phyloP scores from a whole-genome alignment of 2,329 filamentous ascomycete species.

The Metarhizium rileyi region DNA sequence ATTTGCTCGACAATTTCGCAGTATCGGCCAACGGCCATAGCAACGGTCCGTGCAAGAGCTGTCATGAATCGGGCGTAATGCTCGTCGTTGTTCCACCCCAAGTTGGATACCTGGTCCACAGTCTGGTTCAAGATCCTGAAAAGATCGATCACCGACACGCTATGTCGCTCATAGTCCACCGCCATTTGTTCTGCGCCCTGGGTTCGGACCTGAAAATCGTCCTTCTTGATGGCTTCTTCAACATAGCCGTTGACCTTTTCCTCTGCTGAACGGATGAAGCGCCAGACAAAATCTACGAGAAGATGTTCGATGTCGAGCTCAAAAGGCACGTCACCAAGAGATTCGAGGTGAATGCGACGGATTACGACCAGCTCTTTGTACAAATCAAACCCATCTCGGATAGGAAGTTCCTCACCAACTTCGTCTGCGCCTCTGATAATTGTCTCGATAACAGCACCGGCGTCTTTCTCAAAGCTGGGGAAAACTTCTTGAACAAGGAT shows the following conservation, averaged over 20 bases:
- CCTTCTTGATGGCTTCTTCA: conserved; percentile 82
- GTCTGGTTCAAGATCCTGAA: conserved; percentile 92
- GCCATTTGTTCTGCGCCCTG: conserved; percentile 53
- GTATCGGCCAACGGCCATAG: conserved; percentile 73
- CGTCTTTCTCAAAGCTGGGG: conserved; percentile 83
- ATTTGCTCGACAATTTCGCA: conserved; percentile 82
- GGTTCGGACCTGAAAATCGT: conserved; percentile 69
- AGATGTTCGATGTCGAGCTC: conserved; percentile 80
- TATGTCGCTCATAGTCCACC: conserved; percentile 77
- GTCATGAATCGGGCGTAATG: conserved; percentile 98
- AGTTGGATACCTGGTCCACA: conserved; percentile 72
- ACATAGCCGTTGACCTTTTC: conserved; percentile 73
- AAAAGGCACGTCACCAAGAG: conserved; percentile 65
- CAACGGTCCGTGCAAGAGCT: conserved; percentile 73
- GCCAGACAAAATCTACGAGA: conserved; percentile 88
- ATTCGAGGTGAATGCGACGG: conserved; percentile 67
- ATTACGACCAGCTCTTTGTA: conserved; percentile 85
- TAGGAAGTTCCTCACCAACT: conserved; percentile 63
- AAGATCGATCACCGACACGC: conserved; percentile 84
- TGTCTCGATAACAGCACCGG: conserved; percentile 70
- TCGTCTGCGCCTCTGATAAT: conserved; percentile 67
- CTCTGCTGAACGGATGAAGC: conserved; percentile 81
- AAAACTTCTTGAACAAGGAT: conserved; percentile 77
- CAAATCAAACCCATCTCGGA: conserved; percentile 88
- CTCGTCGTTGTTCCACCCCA: conserved; percentile 88